Percentiles rank a stretch among this genome's conserved stretches.
Evolutionary conservation across 192 early-diverging fungal species (phyloP).

Genomic region (Coemansia sp.): DNA sequence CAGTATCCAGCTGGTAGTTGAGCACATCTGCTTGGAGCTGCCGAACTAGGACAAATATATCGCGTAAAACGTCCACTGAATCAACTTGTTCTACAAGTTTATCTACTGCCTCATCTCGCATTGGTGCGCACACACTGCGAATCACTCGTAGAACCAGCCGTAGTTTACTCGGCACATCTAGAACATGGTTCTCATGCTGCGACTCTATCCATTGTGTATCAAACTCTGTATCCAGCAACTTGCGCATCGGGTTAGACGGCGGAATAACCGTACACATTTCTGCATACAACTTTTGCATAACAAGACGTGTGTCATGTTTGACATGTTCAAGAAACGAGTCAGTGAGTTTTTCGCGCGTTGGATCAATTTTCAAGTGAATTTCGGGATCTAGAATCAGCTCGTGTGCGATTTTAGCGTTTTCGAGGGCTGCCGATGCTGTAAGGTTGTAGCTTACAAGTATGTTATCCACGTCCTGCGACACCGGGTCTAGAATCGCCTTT

Average conservation of each 20-base stretch:
- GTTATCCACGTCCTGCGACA: constrained; percentile 25
- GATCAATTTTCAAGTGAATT: constrained; percentile 16
- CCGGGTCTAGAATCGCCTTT: constrained; percentile 28
- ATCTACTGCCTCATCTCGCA: constrained; percentile 19
- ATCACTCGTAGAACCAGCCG: constrained; percentile 16
- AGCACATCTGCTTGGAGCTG: constrained; percentile 32
- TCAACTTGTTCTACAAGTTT: constrained; percentile 5
- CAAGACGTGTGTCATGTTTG: neutral
- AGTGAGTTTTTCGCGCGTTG: constrained; percentile 16
- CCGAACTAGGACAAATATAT: constrained; percentile 28
- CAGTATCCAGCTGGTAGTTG: constrained; percentile 37
- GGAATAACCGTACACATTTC: constrained; percentile 33
- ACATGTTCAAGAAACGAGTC: neutral
- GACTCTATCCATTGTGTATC: constrained; percentile 28
- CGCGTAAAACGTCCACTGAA: constrained; percentile 4
- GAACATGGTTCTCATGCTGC: constrained; percentile 15
- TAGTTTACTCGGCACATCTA: constrained; percentile 24
- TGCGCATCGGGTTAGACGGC: constrained; percentile 7
- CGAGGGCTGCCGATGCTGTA: constrained; percentile 27
- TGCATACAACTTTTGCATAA: constrained; percentile 22
- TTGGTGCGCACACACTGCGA: constrained; percentile 36
- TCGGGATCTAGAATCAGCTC: constrained; percentile 40
- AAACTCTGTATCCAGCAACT: constrained; percentile 29
- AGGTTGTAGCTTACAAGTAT: constrained; percentile 34
- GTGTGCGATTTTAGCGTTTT: constrained; percentile 40